Evolutionary conservation across 1,284 basidiomycete species (phyloP).

Genomic region (Melampsora americana): DNA sequence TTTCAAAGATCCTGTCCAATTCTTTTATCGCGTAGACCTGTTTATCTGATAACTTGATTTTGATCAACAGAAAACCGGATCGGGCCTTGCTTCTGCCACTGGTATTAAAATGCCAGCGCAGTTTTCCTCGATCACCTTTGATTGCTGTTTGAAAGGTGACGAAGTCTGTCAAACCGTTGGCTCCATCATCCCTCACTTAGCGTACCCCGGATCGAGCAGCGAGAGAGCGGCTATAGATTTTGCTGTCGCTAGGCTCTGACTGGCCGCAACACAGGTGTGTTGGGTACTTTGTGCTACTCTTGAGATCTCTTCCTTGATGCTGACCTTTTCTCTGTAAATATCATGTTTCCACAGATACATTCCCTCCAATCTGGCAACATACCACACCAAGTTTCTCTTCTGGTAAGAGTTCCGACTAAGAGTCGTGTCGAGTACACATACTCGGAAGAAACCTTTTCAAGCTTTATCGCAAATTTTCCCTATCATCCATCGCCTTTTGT

Average conservation of each 20-base stretch:
- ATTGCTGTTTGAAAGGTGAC: slow-evolving; percentile 11
- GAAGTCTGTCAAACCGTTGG: slow-evolving; percentile 11
- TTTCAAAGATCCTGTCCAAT: background rate
- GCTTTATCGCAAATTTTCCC: too few species aligned
- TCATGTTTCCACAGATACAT: too few species aligned
- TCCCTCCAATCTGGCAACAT: too few species aligned
- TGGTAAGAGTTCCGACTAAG: too few species aligned
- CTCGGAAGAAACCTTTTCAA: too few species aligned
- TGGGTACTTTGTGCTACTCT: too few species aligned
- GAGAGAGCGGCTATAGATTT: slow-evolving; percentile 16
- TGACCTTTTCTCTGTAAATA: too few species aligned
- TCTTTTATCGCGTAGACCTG: background rate
- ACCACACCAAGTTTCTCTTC: too few species aligned
- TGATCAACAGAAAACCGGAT: background rate
- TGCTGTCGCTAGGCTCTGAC: slow-evolving; percentile 5
- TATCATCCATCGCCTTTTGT: too few species aligned
- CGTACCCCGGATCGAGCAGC: slow-evolving; percentile 16
- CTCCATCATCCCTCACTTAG: background rate
- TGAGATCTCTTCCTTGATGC: too few species aligned
- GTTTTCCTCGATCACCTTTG: slow-evolving; percentile 1
- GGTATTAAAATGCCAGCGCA: background rate
- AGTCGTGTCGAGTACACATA: too few species aligned
- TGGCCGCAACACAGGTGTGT: too few species aligned
- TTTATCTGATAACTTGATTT: background rate
- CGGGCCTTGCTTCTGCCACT: background rate